A percentile compares a stretch with the other conserved stretches of the same genome.
phyloP scores from a whole-genome alignment of 306 rosid species.

The Lathyrus tuberosus region DNA sequence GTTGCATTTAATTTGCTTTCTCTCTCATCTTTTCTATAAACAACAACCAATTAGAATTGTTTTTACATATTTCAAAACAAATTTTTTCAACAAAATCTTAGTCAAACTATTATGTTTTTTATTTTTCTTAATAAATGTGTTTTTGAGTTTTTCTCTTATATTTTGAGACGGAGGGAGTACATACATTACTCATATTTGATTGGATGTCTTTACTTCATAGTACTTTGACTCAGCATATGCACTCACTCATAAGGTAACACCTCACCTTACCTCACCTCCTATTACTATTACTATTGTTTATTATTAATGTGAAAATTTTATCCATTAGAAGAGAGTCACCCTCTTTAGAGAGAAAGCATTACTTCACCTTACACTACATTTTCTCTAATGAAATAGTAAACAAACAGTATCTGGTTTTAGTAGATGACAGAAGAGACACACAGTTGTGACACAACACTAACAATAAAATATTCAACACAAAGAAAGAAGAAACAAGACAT shows the following conservation, averaged over 20 bases:
- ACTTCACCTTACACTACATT: constrained; percentile 2
- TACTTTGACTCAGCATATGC: constrained; percentile 5
- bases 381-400: background rate
- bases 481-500: background rate
- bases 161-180: too few species aligned
- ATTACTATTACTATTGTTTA: background rate
- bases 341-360: background rate
- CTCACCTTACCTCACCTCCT: background rate
- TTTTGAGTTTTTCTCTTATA: too few species aligned
- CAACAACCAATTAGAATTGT: too few species aligned
- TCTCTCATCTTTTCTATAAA: too few species aligned
- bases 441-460: constrained; percentile 26
- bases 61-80: too few species aligned
- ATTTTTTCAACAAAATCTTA: too few species aligned
- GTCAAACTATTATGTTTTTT: too few species aligned
- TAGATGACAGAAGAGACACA: constrained; percentile 20
- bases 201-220: background rate
- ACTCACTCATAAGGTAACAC: background rate
- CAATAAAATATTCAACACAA: constrained; percentile 9
- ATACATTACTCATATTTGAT: background rate
- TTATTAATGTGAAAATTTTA: background rate
- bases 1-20: too few species aligned
- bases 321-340: constrained; percentile 1
- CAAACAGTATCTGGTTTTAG: background rate
- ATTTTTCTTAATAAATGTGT: too few species aligned